A percentile compares a stretch with the other conserved stretches of the same genome.
Evolutionary conservation across 2,329 filamentous ascomycete genomes (phyloP).

Genomic region (Paecilomyces sp.): DNA sequence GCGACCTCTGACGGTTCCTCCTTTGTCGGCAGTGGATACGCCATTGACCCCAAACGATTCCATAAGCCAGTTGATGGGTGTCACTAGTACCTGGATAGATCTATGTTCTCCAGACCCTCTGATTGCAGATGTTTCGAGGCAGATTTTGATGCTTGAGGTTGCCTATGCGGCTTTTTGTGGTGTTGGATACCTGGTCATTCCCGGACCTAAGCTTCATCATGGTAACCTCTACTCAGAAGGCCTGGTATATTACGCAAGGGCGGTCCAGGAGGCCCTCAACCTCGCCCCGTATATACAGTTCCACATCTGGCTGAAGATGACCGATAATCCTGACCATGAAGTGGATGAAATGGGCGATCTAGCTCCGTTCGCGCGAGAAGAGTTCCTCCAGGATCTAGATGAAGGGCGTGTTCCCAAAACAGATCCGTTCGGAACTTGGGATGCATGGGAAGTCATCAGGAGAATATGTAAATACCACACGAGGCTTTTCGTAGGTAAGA

Average conservation of each 20-base stretch:
- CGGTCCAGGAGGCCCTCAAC: slow-evolving; percentile 70
- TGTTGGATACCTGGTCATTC: slow-evolving; percentile 71
- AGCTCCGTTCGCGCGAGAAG: slow-evolving; percentile 33
- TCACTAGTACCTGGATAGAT: slow-evolving; percentile 89
- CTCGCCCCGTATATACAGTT: slow-evolving; percentile 72
- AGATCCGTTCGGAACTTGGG: slow-evolving; percentile 77
- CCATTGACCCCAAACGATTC: slow-evolving; percentile 77
- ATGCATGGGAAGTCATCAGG: slow-evolving; percentile 85
- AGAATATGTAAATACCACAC: slow-evolving; percentile 77
- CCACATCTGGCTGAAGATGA: slow-evolving; percentile 77
- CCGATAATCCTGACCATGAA: slow-evolving; percentile 59
- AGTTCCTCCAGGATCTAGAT: slow-evolving; percentile 26
- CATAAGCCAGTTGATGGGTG: slow-evolving; percentile 67
- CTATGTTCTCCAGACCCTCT: slow-evolving; percentile 74
- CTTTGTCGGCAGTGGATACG: slow-evolving; percentile 36
- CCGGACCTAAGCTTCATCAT: slow-evolving; percentile 63
- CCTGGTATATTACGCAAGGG: slow-evolving; percentile 70
- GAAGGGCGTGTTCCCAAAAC: slow-evolving; percentile 41
- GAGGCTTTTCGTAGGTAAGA: slow-evolving; percentile 76
- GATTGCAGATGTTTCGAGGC: slow-evolving; percentile 77
- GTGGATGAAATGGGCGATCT: slow-evolving; percentile 38
- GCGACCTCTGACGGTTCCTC: slow-evolving; percentile 31
- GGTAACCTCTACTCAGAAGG: slow-evolving; percentile 43
- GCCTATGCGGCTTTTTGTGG: slow-evolving; percentile 96
- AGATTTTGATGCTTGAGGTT: slow-evolving; percentile 83